Conservation (phyloP, 2,329 filamentous ascomycete species). For the Paracorniculantispora psalliotae region DNA sequence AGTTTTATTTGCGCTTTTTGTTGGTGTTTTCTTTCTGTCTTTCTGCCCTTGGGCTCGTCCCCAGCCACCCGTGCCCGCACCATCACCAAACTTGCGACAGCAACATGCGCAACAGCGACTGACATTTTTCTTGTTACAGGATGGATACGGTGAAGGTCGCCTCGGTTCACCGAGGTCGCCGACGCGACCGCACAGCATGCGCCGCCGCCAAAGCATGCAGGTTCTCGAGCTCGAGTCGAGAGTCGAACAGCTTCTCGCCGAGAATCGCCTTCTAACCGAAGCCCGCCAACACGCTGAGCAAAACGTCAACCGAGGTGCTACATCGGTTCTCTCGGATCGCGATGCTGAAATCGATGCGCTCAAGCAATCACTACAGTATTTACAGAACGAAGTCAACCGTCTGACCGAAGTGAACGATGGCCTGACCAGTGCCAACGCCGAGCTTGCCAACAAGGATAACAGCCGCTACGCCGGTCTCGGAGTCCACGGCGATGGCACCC, state of each 20-base stretch:
- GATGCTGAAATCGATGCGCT: constrained; percentile 83
- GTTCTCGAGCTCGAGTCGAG: constrained; percentile 83
- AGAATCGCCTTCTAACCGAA: constrained; percentile 76
- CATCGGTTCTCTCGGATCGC: constrained; percentile 69
- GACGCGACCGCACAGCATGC: constrained; percentile 90
- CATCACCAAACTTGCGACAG: neutral
- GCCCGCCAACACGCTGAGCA: constrained; percentile 67
- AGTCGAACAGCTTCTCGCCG: constrained; percentile 77
- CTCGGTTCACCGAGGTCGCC: constrained; percentile 85
- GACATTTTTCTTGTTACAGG: constrained; percentile 49
- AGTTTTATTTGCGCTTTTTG: neutral
- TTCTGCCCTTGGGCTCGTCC: neutral
- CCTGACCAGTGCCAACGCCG: constrained; percentile 70
- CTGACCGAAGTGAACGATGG: constrained; percentile 79
- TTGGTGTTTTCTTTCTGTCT: constrained; percentile 3
- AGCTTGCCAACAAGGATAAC: constrained; percentile 70
- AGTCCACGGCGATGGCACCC: constrained; percentile 56
- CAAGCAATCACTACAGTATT: constrained; percentile 69
- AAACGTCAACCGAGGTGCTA: constrained; percentile 58
- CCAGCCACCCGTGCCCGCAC: constrained; percentile 1
- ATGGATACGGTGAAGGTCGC: constrained; percentile 87
- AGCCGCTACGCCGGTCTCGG: constrained; percentile 65
- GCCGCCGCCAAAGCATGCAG: constrained; percentile 96
- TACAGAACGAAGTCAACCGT: constrained; percentile 76
- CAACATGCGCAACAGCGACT: constrained; percentile 12